These are phyloP conservation scores for Fusarium keratoplasticum DNA, from an alignment of 2,329 filamentous ascomycete species.

Conservation along the genomic window DNA sequence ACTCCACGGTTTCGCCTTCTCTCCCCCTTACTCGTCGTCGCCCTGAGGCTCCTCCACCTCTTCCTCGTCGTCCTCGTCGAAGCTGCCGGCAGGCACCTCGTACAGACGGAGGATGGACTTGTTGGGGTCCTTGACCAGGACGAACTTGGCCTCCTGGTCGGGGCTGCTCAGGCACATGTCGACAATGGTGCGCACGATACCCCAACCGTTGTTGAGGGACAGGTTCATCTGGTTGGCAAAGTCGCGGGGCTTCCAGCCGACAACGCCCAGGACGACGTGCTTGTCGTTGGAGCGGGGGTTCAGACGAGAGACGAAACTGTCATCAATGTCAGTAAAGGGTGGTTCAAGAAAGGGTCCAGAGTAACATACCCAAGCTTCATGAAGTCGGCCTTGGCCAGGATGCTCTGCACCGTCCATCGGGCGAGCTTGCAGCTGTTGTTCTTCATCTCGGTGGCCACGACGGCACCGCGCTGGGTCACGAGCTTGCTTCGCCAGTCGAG, in stretches of 20 bases:
- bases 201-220: slow-evolving; percentile 97
- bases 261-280: slow-evolving; percentile 94
- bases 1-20: neutral
- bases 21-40: slow-evolving; percentile 33
- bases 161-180: slow-evolving; percentile 88
- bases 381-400: slow-evolving; percentile 94
- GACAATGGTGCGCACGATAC: slow-evolving; percentile 96
- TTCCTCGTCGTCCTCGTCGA: slow-evolving; percentile 88
- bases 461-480: slow-evolving; percentile 92
- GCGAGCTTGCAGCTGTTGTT: slow-evolving; percentile 99
- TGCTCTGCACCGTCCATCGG: slow-evolving; percentile 96
- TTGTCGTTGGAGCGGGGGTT: slow-evolving; percentile 94
- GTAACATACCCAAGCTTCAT: slow-evolving; percentile 93
- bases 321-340: slow-evolving; percentile 25
- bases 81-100: slow-evolving; percentile 86
- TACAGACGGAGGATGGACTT: slow-evolving; percentile 95
- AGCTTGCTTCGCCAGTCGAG: slow-evolving; percentile 98
- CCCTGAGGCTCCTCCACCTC: slow-evolving; percentile 59
- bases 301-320: slow-evolving; percentile 91
- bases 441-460: slow-evolving; percentile 99
- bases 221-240: slow-evolving; percentile 99
- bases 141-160: slow-evolving; percentile 84
- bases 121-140: slow-evolving; percentile 92
- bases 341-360: too few relatives aligned
- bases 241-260: slow-evolving; percentile 97